Base-by-base conservation (phyloP, 345 rosid species). In the Salix brachista region DNA sequence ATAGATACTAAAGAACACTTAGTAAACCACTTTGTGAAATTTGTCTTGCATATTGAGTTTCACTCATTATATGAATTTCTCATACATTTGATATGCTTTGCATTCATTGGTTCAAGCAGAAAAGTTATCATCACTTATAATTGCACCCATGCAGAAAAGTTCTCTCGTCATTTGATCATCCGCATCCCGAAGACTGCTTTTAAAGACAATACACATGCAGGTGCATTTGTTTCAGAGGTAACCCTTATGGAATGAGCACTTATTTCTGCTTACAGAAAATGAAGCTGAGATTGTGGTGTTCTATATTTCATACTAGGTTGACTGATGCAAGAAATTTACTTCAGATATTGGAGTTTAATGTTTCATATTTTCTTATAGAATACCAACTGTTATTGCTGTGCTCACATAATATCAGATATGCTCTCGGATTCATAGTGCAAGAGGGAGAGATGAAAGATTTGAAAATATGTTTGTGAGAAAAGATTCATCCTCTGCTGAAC, bases 211-310 rank as follows among this genome's bases (percentile, higher is more conserved):
- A 86, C 79, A 30, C 98, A 96, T 77, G 94, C 85, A 66, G 98
- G 98, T 81, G 94, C 92, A 77, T 91, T 95, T 93, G 94, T 95
- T 64, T 84, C 93, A 52, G 99, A 95, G 98, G 99, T 95, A 90
- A 52, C 79, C 70, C 56, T 75, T 37, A 56, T 42, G 46, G 46
- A 11, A 42, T 42, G 46, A 3, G 46, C 46, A 42, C 14, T 42
- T 42, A 42, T 42, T 42, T 42, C 14, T 11, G 46, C 46, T 42
- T 42, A 42, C 46, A 42, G 46, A 42, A 42, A 42, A 42, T 42
- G 46, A 42, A 11, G 46, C 46, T 76, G 71, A 69, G 69, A 37
- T 39, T 39, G 54, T n/a, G 68, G 9, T 37, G 11, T 67, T 73
- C 19, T 41, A 52, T 25, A 10, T 34, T 54, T 13, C 28, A 30